Evolutionary conservation across 805 yeast genomes (phyloP), one percentile per base, ranked within the genome.

Genomic region (Debaryomyces castellii): DNA sequence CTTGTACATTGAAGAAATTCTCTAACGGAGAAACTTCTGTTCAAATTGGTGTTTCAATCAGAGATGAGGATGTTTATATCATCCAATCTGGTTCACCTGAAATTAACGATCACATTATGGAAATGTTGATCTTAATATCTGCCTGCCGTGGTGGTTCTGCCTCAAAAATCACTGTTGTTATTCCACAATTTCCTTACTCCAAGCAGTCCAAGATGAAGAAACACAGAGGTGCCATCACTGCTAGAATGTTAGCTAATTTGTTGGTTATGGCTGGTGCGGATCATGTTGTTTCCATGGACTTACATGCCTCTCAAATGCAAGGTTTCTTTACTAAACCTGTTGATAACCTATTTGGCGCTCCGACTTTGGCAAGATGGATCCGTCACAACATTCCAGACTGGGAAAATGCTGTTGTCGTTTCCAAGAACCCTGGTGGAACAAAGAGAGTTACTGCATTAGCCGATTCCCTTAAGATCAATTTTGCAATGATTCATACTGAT

Each of bases 401-500:
- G 75, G 76, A 81, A 56, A 83, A 85, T 49, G 92, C 96, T 1
- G 99, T 95, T 21, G 96, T 94, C 44, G 99, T 94, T 10, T 90
- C 97, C n/a, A 94, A 94, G 65, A 94, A 94, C 69, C 98, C 99
- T 17, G 99, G 99, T 51, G 99, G 99, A 46, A 91, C 99, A 17
- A 94, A 94, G 66, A 81, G 99, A 54, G 99, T 94, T 44, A 94
- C 99, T 16, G 91, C 97, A 1, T 76, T 94, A 57, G 99, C 99
- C n/a, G 99, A 95, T 70, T 83, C 95, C 32, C 77, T 94, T 57
- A 92, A 92, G 69, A 88, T 94, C 55, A 90, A 94, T 66, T 94
- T 94, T 63, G 99, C 99, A 48, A 92, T 94, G 98, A 92, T 95
- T 55, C 98, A 94, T 64, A 94, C 99, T 17, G 99, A 94, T 70